Evolutionary conservation across 1,284 basidiomycete genomes (phyloP).

Genomic region (Cystobasidium slooffiae): DNA sequence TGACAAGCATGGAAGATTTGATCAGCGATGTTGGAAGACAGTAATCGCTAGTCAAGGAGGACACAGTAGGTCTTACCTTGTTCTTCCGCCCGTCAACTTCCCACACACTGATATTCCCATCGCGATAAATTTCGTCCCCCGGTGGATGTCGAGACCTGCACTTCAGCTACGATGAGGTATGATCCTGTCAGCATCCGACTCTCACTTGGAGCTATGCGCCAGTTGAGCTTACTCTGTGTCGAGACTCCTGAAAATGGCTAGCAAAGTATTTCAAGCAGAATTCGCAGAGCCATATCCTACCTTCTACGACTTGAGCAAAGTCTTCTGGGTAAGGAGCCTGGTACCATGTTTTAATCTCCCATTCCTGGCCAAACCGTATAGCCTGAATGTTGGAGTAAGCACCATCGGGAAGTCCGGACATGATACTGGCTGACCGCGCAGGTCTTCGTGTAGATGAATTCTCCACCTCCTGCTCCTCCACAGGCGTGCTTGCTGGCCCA

Average conservation of each 20-base stretch:
- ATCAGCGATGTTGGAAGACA: background rate
- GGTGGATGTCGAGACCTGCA: conserved; percentile 95
- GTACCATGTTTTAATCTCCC: conserved; percentile 97
- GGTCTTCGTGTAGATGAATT: background rate
- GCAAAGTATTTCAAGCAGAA: conserved; percentile 99
- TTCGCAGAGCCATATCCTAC: conserved; percentile 94
- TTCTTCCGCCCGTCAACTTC: conserved; percentile 98
- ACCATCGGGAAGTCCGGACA: conserved; percentile 36
- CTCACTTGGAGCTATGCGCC: background rate
- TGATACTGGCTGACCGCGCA: conserved; percentile 6
- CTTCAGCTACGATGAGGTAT: conserved; percentile 68
- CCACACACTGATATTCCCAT: conserved; percentile 85
- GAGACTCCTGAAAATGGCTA: conserved; percentile 80
- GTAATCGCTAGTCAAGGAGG: background rate
- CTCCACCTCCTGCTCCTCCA: background rate
- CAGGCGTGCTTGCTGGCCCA: background rate
- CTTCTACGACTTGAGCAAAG: conserved; percentile 90
- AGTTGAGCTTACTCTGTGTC: conserved; percentile 73
- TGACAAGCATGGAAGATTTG: conserved; percentile 20
- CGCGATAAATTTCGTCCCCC: conserved; percentile 97
- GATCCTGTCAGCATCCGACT: background rate
- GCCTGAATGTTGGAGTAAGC: conserved; percentile 44
- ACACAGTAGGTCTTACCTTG: conserved; percentile 65
- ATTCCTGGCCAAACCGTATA: conserved; percentile 56
- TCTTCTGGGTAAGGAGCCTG: conserved; percentile 99